Percentiles rank a stretch among this genome's conserved stretches.
phyloP scores from a whole-genome alignment of 352 stramenopile species.

The Pythium chondricola region DNA sequence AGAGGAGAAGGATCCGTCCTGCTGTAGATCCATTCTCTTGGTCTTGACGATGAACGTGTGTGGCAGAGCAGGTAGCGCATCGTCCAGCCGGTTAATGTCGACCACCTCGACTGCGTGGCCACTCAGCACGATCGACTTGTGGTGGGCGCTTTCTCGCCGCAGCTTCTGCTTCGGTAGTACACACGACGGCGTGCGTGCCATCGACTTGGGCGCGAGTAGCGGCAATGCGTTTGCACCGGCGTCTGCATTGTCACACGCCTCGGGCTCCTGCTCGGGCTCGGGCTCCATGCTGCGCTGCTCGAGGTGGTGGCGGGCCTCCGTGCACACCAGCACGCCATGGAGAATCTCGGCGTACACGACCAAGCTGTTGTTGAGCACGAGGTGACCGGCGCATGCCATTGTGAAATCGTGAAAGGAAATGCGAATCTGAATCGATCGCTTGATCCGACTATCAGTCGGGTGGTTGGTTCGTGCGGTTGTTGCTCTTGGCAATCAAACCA shows the following conservation, averaged over 20 bases:
- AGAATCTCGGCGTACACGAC: constrained; percentile 55
- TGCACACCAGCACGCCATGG: constrained; percentile 47
- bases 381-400: constrained; percentile 66
- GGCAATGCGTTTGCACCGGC: constrained; percentile 22
- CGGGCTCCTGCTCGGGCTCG: neutral
- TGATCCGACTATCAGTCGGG: neutral
- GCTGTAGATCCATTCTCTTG: constrained; percentile 29
- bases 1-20: constrained; percentile 19
- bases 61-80: constrained; percentile 23
- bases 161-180: constrained; percentile 14
- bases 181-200: constrained; percentile 16
- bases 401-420: constrained; percentile 2
- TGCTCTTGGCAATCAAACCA: constrained; percentile 7
- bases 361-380: constrained; percentile 49
- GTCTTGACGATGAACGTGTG: constrained; percentile 66
- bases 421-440: constrained; percentile 9
- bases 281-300: constrained; percentile 3
- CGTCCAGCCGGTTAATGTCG: constrained; percentile 36
- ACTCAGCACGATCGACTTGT: constrained; percentile 42
- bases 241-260: neutral
- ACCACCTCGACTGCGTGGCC: constrained; percentile 53
- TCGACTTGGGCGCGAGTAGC: constrained; percentile 37
- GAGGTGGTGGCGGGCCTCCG: constrained; percentile 9
- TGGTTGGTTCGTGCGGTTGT: constrained; percentile 6
- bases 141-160: constrained; percentile 19